Percentiles rank a stretch among this genome's conserved stretches.
Conservation (phyloP, 495 filamentous ascomycete genomes). For the Aspergillus asperescens region DNA sequence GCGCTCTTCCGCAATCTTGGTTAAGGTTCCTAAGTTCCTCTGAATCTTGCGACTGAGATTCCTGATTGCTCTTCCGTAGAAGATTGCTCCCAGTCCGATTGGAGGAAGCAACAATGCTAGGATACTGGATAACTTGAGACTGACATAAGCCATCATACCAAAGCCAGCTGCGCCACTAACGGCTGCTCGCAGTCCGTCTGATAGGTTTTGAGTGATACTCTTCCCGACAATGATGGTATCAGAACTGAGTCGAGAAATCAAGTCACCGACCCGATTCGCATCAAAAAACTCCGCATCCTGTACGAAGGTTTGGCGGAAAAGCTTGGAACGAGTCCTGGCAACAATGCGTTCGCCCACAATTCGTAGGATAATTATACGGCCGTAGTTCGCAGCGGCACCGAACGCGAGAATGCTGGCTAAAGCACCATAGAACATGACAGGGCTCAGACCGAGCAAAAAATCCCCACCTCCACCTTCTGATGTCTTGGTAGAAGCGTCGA, state of each 20-base stretch:
- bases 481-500: constrained; percentile 73
- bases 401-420: constrained; percentile 63
- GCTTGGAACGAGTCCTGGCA: constrained; percentile 75
- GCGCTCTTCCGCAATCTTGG: constrained; percentile 94
- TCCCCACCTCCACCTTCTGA: constrained; percentile 41
- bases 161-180: constrained; percentile 88
- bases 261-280: constrained; percentile 90
- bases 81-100: constrained; percentile 81
- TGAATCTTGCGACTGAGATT: constrained; percentile 88
- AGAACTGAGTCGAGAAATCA: constrained; percentile 90
- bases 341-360: constrained; percentile 95
- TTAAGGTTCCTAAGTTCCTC: constrained; percentile 82
- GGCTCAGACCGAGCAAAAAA: constrained; percentile 65
- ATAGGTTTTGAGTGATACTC: constrained; percentile 95
- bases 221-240: constrained; percentile 98
- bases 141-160: constrained; percentile 86
- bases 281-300: constrained; percentile 99
- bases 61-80: constrained; percentile 82
- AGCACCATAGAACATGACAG: constrained; percentile 72
- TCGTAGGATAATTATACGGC: constrained; percentile 86
- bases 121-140: constrained; percentile 81
- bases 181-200: constrained; percentile 80
- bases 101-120: constrained; percentile 84
- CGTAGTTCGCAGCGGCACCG: constrained; percentile 85
- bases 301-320: constrained; percentile 83